A percentile compares a stretch with the other conserved stretches of the same genome.
Evolutionary conservation across 345 rosid genomes (phyloP).

Genomic region (Abelmoschus esculentus): DNA sequence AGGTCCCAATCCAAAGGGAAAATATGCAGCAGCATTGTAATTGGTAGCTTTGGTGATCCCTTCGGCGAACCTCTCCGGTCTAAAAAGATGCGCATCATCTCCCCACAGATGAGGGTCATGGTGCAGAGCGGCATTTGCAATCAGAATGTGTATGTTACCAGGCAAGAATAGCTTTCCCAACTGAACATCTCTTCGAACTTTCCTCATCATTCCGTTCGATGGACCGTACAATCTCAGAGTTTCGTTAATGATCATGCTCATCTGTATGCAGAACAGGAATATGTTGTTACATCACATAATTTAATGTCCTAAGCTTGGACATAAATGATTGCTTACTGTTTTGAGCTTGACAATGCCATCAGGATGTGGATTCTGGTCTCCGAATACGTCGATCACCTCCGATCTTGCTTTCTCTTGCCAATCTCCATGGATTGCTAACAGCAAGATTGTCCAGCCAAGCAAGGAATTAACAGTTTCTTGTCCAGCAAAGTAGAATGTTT

Average conservation of each 20-base stretch:
- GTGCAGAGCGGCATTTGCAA: slow-evolving; percentile 22
- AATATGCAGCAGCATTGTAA: slow-evolving; percentile 23
- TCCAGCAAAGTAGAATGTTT: slow-evolving; percentile 33
- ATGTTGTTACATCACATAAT: neutral
- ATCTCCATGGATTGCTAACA: slow-evolving; percentile 30
- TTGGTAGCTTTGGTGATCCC: slow-evolving; percentile 39
- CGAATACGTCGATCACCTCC: slow-evolving; percentile 27
- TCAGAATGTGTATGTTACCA: neutral
- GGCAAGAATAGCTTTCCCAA: slow-evolving; percentile 28
- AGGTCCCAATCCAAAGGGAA: slow-evolving; percentile 36
- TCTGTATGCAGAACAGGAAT: slow-evolving; percentile 3
- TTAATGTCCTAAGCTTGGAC: too few relatives aligned
- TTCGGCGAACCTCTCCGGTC: slow-evolving; percentile 36
- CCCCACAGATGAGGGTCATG: slow-evolving; percentile 35
- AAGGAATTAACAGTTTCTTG: slow-evolving; percentile 26
- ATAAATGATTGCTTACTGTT: slow-evolving; percentile 19
- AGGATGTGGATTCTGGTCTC: slow-evolving; percentile 25
- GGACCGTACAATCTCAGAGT: slow-evolving; percentile 27
- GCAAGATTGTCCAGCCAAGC: slow-evolving; percentile 32
- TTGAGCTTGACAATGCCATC: slow-evolving; percentile 29
- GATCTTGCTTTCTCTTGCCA: slow-evolving; percentile 40
- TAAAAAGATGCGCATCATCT: slow-evolving; percentile 28
- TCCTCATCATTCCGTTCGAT: slow-evolving; percentile 5
- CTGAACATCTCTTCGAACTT: slow-evolving; percentile 12
- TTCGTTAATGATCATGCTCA: slow-evolving; percentile 34